Percentiles rank a stretch among this genome's conserved stretches.
Conservation (phyloP, 768 basidiomycete genomes). For the Hericium coralloides region DNA sequence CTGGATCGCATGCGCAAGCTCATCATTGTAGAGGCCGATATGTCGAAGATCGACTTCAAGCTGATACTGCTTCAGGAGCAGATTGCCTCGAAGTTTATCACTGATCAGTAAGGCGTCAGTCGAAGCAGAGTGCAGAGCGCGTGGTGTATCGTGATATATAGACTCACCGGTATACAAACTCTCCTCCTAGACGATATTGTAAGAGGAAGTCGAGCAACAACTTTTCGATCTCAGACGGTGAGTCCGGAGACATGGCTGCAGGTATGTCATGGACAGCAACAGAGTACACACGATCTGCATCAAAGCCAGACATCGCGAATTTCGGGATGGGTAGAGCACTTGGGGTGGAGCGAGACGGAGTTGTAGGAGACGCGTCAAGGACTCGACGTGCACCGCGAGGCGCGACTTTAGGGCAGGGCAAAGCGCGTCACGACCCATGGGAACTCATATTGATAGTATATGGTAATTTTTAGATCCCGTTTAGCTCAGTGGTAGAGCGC, state of each 20-base stretch:
- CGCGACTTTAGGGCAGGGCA: conserved; percentile 1
- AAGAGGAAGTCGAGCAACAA: conserved; percentile 79
- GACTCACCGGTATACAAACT: conserved; percentile 83
- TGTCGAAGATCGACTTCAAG: conserved; percentile 49
- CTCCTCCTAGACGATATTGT: conserved; percentile 80
- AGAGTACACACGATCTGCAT: conserved; percentile 71
- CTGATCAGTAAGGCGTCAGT: conserved; percentile 25
- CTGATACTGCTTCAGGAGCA: conserved; percentile 76
- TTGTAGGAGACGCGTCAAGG: conserved; percentile 2
- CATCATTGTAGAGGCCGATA: conserved; percentile 74
- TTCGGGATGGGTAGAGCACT: conserved; percentile 10
- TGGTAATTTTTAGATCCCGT: too few relatives aligned
- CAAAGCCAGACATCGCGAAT: conserved; percentile 74
- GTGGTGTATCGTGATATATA: neutral
- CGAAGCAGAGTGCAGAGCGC: neutral
- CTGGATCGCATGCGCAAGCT: conserved; percentile 86
- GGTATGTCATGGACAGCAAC: conserved; percentile 69
- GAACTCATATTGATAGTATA: neutral
- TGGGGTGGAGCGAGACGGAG: conserved; percentile 1
- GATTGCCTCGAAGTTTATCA: conserved; percentile 83
- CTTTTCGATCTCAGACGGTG: conserved; percentile 74
- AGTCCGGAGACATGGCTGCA: conserved; percentile 48
- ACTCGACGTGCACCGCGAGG: neutral
- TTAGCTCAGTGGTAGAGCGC: conserved; percentile 43
- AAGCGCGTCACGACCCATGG: neutral